These are phyloP conservation scores for Sclerotinia nivalis DNA, from an alignment of 2,329 filamentous ascomycete genomes.

Conservation along the genomic window DNA sequence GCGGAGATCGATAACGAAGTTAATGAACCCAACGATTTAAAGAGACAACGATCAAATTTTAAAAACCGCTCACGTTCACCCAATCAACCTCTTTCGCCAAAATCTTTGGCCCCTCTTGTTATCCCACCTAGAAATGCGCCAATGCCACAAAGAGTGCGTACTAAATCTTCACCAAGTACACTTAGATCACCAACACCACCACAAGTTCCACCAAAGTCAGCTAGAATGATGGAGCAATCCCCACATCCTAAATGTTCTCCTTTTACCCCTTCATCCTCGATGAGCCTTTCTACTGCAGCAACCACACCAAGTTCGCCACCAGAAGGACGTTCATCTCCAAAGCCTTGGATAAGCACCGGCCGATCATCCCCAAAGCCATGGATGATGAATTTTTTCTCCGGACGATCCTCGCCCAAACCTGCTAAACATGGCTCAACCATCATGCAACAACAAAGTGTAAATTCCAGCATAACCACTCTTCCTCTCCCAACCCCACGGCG, in stretches of 20 bases:
- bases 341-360: slow-evolving; percentile 28
- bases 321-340: slow-evolving; percentile 34
- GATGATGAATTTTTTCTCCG: slow-evolving; percentile 24
- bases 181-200: slow-evolving; percentile 50
- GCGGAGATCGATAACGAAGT: slow-evolving; percentile 35
- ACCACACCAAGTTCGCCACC: slow-evolving; percentile 21
- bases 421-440: background rate
- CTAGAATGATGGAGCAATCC: slow-evolving; percentile 46
- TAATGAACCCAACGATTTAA: slow-evolving; percentile 12
- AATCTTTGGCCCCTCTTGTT: slow-evolving; percentile 56
- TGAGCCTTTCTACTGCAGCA: slow-evolving; percentile 32
- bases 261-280: slow-evolving; percentile 42
- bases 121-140: slow-evolving; percentile 47
- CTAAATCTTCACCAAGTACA: slow-evolving; percentile 41
- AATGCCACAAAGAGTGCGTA: slow-evolving; percentile 29
- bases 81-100: slow-evolving; percentile 52
- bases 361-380: slow-evolving; percentile 34
- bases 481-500: slow-evolving; percentile 11
- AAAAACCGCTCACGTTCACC: slow-evolving; percentile 28
- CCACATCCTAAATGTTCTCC: slow-evolving; percentile 47
- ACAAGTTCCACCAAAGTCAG: slow-evolving; percentile 44
- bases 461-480: background rate
- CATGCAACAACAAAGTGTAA: slow-evolving; percentile 8
- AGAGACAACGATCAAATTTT: slow-evolving; percentile 4
- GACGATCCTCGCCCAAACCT: slow-evolving; percentile 22